Percentiles rank a stretch among this genome's conserved stretches.
Conservation (phyloP, 768 basidiomycete genomes). For the Mycena polygramma region DNA sequence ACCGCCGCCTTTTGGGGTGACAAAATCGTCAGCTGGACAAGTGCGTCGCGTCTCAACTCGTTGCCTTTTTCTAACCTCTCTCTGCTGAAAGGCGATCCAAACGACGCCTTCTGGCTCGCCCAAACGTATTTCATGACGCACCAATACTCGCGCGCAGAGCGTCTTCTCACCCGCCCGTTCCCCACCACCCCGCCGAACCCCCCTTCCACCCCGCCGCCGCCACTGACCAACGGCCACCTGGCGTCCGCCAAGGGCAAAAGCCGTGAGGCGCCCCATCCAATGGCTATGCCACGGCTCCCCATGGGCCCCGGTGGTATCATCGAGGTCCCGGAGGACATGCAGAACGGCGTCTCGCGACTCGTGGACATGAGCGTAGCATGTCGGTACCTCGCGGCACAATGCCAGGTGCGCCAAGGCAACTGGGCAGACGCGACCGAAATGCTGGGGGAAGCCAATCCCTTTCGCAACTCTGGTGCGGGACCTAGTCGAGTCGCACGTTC, state of each 20-base stretch:
- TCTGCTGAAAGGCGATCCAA: constrained; percentile 80
- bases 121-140: constrained; percentile 97
- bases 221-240: constrained; percentile 59
- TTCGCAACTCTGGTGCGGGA: constrained; percentile 63
- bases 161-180: constrained; percentile 90
- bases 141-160: constrained; percentile 94
- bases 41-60: constrained; percentile 64
- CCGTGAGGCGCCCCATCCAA: constrained; percentile 59
- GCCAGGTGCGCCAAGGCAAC: constrained; percentile 68
- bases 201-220: constrained; percentile 47
- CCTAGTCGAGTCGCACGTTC: neutral
- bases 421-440: constrained; percentile 36
- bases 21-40: constrained; percentile 96
- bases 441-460: constrained; percentile 36
- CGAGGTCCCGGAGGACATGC: constrained; percentile 73
- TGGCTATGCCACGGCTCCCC: constrained; percentile 68
- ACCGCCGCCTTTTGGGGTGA: constrained; percentile 99
- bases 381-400: constrained; percentile 96
- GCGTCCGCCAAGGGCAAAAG: constrained; percentile 70
- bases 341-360: constrained; percentile 78
- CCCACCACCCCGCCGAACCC: constrained; percentile 63
- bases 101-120: constrained; percentile 99
- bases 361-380: constrained; percentile 97
- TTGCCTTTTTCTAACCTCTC: constrained; percentile 18
- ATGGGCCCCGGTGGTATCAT: constrained; percentile 80